phyloP scores from a whole-genome alignment of 2,329 filamentous ascomycete species.

The Alternaria conjuncta region DNA sequence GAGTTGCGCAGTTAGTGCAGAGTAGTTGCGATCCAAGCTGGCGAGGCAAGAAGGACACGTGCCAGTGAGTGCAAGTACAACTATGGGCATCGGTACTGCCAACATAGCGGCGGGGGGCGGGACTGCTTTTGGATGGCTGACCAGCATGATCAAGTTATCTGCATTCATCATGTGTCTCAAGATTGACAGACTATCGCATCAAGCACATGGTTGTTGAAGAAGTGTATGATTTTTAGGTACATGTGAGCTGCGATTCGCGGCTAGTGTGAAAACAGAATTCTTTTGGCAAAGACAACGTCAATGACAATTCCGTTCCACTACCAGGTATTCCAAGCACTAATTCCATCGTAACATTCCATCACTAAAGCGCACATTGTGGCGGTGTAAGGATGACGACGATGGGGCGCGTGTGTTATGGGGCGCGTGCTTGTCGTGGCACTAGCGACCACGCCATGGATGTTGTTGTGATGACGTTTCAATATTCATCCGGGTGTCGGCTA shows the following conservation, averaged over 20 bases:
- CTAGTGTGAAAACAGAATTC: background rate
- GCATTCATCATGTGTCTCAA: background rate
- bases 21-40: background rate
- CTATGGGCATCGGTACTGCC: background rate
- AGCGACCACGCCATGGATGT: background rate
- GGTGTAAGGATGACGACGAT: background rate
- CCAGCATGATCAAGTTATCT: background rate
- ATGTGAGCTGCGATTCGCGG: background rate
- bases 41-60: background rate
- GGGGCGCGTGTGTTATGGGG: background rate
- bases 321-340: background rate
- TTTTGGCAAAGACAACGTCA: background rate
- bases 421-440: background rate
- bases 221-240: background rate
- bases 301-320: background rate
- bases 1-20: background rate
- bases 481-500: background rate
- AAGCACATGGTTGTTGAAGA: background rate
- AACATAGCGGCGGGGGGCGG: background rate
- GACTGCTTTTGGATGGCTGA: background rate
- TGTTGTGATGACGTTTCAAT: constrained; percentile 7
- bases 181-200: background rate
- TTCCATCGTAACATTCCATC: background rate
- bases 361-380: background rate
- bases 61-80: background rate